Conservation (phyloP, 2,329 filamentous ascomycete genomes). For the Niveomyces coronatus region DNA sequence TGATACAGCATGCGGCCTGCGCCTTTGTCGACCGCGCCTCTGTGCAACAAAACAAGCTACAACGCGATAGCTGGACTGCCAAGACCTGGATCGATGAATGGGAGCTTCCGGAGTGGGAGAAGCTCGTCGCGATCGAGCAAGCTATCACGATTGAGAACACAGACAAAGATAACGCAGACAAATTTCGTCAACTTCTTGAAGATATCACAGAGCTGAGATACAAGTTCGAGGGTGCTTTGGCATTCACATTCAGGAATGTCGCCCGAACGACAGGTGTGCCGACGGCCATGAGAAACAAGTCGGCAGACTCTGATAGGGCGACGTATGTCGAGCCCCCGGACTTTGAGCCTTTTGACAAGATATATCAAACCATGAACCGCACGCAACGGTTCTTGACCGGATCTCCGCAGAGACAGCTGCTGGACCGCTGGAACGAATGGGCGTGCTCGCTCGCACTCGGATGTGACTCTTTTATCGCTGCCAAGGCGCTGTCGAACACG, state of each 20-base stretch:
- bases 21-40: conserved; percentile 39
- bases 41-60: no score
- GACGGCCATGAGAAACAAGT: not conserved
- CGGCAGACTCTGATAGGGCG: conserved; percentile 25
- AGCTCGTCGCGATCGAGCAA: conserved; percentile 16
- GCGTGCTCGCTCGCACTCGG: no score
- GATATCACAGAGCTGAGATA: not conserved
- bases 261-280: no score
- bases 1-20: conserved; percentile 48
- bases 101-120: conserved; percentile 24
- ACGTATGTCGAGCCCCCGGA: conserved; percentile 25
- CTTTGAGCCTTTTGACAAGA: conserved; percentile 14
- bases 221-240: not conserved
- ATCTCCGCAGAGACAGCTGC: not conserved
- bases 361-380: conserved; percentile 19
- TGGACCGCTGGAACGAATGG: not conserved
- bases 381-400: conserved; percentile 20
- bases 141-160: conserved; percentile 13
- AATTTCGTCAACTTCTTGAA: not conserved
- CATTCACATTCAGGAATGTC: not conserved
- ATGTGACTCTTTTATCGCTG: no score
- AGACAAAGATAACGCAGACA: conserved; percentile 11
- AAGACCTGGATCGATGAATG: conserved; percentile 23
- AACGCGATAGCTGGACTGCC: conserved; percentile 23
- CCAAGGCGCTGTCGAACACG: no score